Evolutionary conservation across 1,284 basidiomycete genomes (phyloP), one percentile per base, ranked within the genome.

Genomic region (Malassezia yamatoensis): DNA sequence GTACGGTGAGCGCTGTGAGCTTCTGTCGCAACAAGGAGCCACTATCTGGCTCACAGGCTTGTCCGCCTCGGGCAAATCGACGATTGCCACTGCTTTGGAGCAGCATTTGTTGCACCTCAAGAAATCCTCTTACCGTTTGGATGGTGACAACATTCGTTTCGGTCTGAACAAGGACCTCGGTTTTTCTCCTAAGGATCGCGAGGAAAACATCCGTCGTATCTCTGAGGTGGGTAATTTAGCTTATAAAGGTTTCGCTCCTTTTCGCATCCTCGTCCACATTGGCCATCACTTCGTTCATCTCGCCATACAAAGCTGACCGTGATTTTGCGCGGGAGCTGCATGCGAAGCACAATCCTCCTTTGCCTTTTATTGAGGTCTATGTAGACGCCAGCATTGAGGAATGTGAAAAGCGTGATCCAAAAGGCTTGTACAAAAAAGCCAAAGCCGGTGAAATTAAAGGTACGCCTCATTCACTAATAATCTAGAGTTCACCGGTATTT

Each of bases 121-220:
- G 60, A 88, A 87, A 68, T 89, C 88, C 67, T 79, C 85, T 40
- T 98, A 94, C 78, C 84, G 93, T 40, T 81, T 99, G 21, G 93
- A 99, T 72, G 93, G 93, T 4, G 93, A 98, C 79, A 98, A 98
- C 77, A 81, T 98, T 60, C 84, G 93, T 54, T 93, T 96, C 70
- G 94, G 94, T 9, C 79, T 99, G 46, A 98, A 98, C 82, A 96
- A 89, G 79, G 93, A 98, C 73, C 84, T 99, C 47, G 90, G 93
- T 1, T 99, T 99, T 73, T 88, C 90, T 67, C 90, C 90, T 71
- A 85, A 85, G 72, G 91, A 90, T 49, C 83, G 93, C 53, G 88
- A 90, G 64, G 93, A 99, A 78, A 99, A 99, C 77, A 96, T 99
- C 72, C 85, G 93, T 52, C 81, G 93, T 53, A 96, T 99, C 62